A percentile compares a stretch with the other conserved stretches of the same genome.
phyloP scores from a whole-genome alignment of 1,284 basidiomycete genomes.

The Waitea zeae region DNA sequence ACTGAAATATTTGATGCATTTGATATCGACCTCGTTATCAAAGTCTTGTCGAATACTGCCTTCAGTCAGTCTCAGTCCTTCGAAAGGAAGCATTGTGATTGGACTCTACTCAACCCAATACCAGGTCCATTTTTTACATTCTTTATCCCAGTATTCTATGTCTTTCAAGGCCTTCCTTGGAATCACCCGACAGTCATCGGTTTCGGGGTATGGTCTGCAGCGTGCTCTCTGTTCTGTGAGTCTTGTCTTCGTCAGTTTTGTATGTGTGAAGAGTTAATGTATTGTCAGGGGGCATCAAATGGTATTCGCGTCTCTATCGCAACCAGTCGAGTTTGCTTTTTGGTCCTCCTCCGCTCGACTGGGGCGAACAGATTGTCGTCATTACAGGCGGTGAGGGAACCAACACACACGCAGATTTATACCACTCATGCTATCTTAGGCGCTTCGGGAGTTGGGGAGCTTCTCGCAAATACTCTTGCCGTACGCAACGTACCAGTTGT shows the following conservation, averaged over 20 bases:
- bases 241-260: constrained; percentile 8
- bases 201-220: constrained; percentile 34
- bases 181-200: constrained; percentile 30
- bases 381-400: constrained; percentile 66
- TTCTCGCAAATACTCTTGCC: constrained; percentile 72
- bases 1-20: too few relatives aligned
- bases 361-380: constrained; percentile 76
- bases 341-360: constrained; percentile 44
- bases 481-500: constrained; percentile 69
- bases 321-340: constrained; percentile 53
- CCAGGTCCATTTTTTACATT: constrained; percentile 71
- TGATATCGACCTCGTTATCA: constrained; percentile 59
- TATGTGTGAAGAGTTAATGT: constrained; percentile 1
- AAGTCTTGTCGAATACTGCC: constrained; percentile 56
- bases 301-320: constrained; percentile 53
- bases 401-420: background rate
- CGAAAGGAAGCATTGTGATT: constrained; percentile 2
- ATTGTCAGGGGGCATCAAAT: constrained; percentile 41
- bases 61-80: constrained; percentile 38
- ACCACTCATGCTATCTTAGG: constrained; percentile 24
- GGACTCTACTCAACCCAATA: constrained; percentile 4
- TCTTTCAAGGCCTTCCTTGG: constrained; percentile 43
- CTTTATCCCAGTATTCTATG: constrained; percentile 59
- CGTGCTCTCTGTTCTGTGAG: constrained; percentile 51
- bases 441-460: constrained; percentile 74